A percentile compares a stretch with the other conserved stretches of the same genome.
Conservation (phyloP, 768 basidiomycete genomes). For the Termitomyces sp. region DNA sequence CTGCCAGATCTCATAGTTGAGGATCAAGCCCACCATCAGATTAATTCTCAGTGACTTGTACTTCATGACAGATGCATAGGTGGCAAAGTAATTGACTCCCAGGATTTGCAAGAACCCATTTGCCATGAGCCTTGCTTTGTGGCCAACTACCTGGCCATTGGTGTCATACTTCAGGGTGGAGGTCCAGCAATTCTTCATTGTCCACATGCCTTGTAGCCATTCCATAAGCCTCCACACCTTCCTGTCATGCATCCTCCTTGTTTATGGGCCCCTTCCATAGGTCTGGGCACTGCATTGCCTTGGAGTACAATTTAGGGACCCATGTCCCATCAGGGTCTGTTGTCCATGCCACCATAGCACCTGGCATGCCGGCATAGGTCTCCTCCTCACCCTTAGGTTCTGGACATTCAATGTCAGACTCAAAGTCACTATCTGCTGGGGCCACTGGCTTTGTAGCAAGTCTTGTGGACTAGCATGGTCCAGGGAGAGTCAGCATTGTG, state of each 20-base stretch:
- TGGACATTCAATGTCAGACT: too few relatives aligned
- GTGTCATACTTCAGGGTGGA: background rate
- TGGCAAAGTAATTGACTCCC: background rate
- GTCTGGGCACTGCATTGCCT: background rate
- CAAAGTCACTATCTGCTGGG: too few relatives aligned
- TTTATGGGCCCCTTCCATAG: background rate
- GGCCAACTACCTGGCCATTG: background rate
- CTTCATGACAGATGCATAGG: background rate
- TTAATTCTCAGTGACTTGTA: background rate
- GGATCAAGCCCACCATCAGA: background rate
- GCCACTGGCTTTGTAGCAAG: too few relatives aligned
- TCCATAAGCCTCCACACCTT: slow-evolving; percentile 7
- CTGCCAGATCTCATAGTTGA: background rate
- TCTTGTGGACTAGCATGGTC: too few relatives aligned
- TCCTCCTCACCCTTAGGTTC: background rate
- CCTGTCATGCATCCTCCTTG: background rate
- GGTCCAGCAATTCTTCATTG: background rate
- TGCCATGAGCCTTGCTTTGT: background rate
- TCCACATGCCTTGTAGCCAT: background rate
- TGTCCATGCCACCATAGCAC: background rate
- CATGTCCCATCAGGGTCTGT: background rate
- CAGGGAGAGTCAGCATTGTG: too few relatives aligned
- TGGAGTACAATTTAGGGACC: background rate
- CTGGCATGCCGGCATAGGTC: background rate
- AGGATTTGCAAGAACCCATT: background rate